Evolutionary conservation across 163 green algal genomes (phyloP).

Genomic region (Prototheca cutis): DNA sequence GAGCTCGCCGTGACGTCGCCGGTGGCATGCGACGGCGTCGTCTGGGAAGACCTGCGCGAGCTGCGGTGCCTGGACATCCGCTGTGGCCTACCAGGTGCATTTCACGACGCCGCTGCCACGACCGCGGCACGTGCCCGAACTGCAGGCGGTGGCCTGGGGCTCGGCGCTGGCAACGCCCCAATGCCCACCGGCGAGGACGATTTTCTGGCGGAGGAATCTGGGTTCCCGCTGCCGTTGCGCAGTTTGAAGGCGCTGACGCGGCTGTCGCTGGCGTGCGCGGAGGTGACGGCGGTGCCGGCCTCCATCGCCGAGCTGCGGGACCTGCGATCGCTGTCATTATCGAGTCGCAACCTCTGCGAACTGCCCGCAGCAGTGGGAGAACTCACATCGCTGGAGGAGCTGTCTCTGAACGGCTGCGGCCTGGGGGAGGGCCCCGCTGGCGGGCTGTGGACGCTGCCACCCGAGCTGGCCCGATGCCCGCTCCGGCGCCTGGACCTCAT

Average conservation of each 20-base stretch:
- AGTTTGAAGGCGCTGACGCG: not conserved
- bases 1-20: not conserved
- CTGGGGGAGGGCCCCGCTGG: not conserved
- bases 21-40: not conserved
- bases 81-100: not conserved
- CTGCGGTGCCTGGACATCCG: not conserved
- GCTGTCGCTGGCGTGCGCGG: not conserved
- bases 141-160: too few species aligned
- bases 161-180: not conserved
- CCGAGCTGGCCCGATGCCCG: conserved; percentile 3
- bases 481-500: conserved; percentile 2
- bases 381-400: not conserved
- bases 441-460: not conserved
- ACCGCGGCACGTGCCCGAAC: too few species aligned
- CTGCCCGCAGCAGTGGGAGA: not conserved
- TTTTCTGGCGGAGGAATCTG: too few species aligned
- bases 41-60: not conserved
- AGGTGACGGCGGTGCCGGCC: not conserved
- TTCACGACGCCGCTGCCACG: too few species aligned
- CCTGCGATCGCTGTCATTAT: not conserved
- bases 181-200: not conserved
- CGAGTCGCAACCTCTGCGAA: not conserved
- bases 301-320: not conserved
- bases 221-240: conserved; percentile 1
- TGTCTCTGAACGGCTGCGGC: not conserved